Evolutionary conservation across 78 protist genomes (phyloP).

Genomic region (Dictyostelium firmibasis): DNA sequence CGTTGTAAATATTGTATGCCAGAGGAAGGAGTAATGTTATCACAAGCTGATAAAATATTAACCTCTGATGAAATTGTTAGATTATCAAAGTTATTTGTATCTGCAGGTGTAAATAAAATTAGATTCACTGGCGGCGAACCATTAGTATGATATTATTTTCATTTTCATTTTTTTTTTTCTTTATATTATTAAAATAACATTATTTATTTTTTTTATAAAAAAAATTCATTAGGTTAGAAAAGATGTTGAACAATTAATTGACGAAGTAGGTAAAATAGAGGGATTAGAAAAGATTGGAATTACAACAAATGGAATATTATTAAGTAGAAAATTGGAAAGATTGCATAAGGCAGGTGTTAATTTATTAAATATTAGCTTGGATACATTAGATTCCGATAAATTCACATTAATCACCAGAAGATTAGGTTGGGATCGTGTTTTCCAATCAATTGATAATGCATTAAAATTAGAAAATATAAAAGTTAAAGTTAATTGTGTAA

Average conservation of each 20-base stretch:
- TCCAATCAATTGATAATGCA: conserved; percentile 66
- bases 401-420: conserved; percentile 86
- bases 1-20: conserved; percentile 94
- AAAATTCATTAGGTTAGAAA: conserved; percentile 51
- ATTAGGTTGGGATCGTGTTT: conserved; percentile 81
- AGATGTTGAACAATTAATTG: conserved; percentile 16
- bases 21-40: conserved; percentile 90
- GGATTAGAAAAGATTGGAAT: conserved; percentile 80
- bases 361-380: conserved; percentile 87
- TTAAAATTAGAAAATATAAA: conserved; percentile 16
- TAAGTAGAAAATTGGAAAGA: conserved; percentile 70
- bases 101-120: conserved; percentile 88
- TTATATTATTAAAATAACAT: too few species aligned
- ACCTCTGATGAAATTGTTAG: conserved; percentile 81
- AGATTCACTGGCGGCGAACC: conserved; percentile 97
- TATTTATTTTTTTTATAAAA: neutral
- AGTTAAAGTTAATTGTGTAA: conserved; percentile 90
- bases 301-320: conserved; percentile 91
- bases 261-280: conserved; percentile 44
- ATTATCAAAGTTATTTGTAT: conserved; percentile 81
- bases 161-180: neutral
- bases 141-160: conserved; percentile 29
- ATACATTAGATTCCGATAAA: conserved; percentile 82
- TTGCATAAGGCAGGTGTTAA: conserved; percentile 72
- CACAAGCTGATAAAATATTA: conserved; percentile 69